A percentile compares a stretch with the other conserved stretches of the same genome.
Conservation (phyloP, 2,329 filamentous ascomycete species). For the Fusarium zealandicum region DNA sequence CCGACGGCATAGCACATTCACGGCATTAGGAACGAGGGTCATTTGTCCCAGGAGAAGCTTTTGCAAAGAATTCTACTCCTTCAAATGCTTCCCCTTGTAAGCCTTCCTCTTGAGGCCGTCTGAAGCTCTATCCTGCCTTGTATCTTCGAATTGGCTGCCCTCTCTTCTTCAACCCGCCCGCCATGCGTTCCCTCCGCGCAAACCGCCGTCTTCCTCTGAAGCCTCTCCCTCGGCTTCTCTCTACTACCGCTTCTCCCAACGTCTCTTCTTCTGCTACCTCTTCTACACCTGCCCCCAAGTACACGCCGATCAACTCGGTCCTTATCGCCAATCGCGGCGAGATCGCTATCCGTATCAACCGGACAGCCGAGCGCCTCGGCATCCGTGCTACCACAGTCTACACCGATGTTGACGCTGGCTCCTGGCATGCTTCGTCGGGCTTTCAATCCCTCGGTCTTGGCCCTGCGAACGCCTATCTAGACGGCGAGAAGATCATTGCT, state of each 20-base stretch:
- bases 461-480: slow-evolving; percentile 84
- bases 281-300: slow-evolving; percentile 42
- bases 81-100: slow-evolving; percentile 15
- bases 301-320: slow-evolving; percentile 73
- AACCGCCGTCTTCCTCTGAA: slow-evolving; percentile 58
- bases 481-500: slow-evolving; percentile 89
- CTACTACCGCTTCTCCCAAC: slow-evolving; percentile 46
- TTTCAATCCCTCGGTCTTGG: slow-evolving; percentile 86
- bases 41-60: slow-evolving; percentile 16
- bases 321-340: slow-evolving; percentile 97
- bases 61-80: slow-evolving; percentile 9
- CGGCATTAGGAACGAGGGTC: slow-evolving; percentile 34
- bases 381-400: slow-evolving; percentile 95
- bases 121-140: slow-evolving; percentile 16
- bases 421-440: slow-evolving; percentile 88
- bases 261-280: slow-evolving; percentile 43
- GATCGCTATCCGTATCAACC: slow-evolving; percentile 91
- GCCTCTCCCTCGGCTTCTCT: slow-evolving; percentile 50
- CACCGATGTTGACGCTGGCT: slow-evolving; percentile 85
- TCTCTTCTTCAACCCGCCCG: slow-evolving; percentile 26
- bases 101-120: slow-evolving; percentile 11
- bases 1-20: slow-evolving; percentile 40
- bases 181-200: slow-evolving; percentile 64
- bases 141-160: slow-evolving; percentile 24
- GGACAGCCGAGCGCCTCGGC: slow-evolving; percentile 85